Evolutionary conservation across 345 rosid genomes (phyloP).

Genomic region (Pistacia integerrima): DNA sequence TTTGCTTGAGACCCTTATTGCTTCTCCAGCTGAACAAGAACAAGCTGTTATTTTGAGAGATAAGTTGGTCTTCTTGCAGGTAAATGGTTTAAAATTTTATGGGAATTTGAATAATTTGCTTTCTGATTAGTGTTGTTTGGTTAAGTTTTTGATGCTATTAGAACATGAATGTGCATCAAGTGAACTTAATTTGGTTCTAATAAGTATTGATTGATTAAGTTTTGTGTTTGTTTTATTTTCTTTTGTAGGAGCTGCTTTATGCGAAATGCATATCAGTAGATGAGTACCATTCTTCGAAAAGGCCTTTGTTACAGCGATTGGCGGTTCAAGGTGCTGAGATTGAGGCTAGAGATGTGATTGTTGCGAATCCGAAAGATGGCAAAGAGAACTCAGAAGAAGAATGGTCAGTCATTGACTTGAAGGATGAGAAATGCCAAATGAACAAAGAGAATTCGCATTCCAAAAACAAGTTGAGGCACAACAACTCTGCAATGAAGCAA

Average conservation of each 20-base stretch:
- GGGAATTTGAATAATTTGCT: background rate
- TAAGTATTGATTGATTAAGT: background rate
- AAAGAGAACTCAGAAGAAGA: conserved; percentile 55
- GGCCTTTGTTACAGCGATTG: conserved; percentile 69
- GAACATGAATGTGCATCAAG: background rate
- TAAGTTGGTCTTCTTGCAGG: conserved; percentile 78
- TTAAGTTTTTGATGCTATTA: background rate
- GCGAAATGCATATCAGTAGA: conserved; percentile 69
- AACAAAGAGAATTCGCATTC: conserved; percentile 35
- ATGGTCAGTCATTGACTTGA: conserved; percentile 73
- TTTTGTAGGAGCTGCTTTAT: conserved; percentile 57
- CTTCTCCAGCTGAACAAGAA: conserved; percentile 55
- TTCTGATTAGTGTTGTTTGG: background rate
- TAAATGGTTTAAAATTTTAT: conserved; percentile 12
- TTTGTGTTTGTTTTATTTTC: background rate
- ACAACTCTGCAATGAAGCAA: conserved; percentile 49
- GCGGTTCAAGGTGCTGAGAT: conserved; percentile 79
- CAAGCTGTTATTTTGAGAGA: conserved; percentile 57
- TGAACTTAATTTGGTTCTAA: background rate
- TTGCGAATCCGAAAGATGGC: conserved; percentile 28
- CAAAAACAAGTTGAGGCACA: conserved; percentile 42
- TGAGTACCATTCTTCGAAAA: conserved; percentile 73
- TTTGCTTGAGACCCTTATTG: conserved; percentile 60
- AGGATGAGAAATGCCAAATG: conserved; percentile 48
- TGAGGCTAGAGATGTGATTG: conserved; percentile 55